Evolutionary conservation across 495 filamentous ascomycete species (phyloP).

Genomic region (Margaritispora aquatica): DNA sequence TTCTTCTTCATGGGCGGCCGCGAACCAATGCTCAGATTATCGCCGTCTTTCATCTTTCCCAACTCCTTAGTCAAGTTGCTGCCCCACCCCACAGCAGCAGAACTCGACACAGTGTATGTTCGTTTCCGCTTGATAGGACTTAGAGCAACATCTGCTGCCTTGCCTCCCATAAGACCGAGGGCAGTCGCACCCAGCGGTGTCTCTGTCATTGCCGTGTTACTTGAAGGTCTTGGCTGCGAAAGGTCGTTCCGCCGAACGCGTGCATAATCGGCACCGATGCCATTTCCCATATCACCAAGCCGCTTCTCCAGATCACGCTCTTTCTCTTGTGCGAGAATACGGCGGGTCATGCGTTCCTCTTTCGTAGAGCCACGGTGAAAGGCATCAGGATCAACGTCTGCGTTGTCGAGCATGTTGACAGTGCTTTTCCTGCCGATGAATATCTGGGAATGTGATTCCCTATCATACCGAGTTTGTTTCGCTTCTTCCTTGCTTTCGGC

Average conservation of each 20-base stretch:
- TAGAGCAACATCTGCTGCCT: conserved; percentile 55
- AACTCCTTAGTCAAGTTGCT: conserved; percentile 38
- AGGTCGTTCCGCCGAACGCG: conserved; percentile 40
- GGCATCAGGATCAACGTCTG: conserved; percentile 50
- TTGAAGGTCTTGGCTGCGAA: conserved; percentile 2
- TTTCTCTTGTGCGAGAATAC: conserved; percentile 52
- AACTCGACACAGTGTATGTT: conserved; percentile 31
- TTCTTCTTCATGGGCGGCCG: conserved; percentile 57
- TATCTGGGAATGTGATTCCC: conserved; percentile 47
- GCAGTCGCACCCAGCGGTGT: conserved; percentile 36
- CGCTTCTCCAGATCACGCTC: conserved; percentile 75
- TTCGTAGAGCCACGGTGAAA: conserved; percentile 41
- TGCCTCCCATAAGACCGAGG: conserved; percentile 51
- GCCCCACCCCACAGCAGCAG: conserved; percentile 42
- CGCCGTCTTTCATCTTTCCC: conserved; percentile 47
- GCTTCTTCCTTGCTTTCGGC: conserved; percentile 2
- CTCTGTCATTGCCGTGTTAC: not conserved
- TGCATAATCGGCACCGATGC: conserved; percentile 66
- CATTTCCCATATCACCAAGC: conserved; percentile 54
- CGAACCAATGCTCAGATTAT: conserved; percentile 27
- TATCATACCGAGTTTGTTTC: conserved; percentile 54
- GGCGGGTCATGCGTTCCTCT: conserved; percentile 21
- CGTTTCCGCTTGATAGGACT: conserved; percentile 71
- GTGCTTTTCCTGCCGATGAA: conserved; percentile 52
- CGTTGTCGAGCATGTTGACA: conserved; percentile 62